Conservation (phyloP, 179 eudicot genomes). For the Spinacia oleracea region DNA sequence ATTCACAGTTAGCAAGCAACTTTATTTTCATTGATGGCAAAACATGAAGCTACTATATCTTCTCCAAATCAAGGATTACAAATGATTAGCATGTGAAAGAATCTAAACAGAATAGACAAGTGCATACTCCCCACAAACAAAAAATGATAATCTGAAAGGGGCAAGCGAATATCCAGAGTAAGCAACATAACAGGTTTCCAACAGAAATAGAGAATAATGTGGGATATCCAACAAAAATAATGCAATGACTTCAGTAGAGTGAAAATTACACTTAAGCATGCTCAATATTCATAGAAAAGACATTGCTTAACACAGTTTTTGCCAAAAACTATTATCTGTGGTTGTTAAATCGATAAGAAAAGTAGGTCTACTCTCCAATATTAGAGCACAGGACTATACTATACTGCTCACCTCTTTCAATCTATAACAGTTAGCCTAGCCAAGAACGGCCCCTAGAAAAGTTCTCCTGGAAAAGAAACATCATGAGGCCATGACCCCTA, state of each 20-base stretch:
- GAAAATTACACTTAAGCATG: neutral
- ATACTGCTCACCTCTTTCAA: too few species aligned
- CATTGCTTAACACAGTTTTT: neutral
- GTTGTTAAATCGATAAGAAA: neutral
- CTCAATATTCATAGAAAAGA: neutral
- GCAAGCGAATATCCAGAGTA: neutral
- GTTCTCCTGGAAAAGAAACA: too few species aligned
- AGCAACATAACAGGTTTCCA: neutral
- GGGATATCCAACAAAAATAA: too few species aligned
- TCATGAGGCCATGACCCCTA: too few species aligned
- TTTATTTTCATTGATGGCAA: neutral
- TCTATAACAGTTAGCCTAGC: too few species aligned
- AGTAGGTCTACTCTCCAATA: neutral
- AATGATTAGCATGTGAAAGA: too few species aligned
- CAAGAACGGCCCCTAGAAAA: too few species aligned
- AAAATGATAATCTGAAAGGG: neutral
- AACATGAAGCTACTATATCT: neutral
- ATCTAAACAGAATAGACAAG: neutral
- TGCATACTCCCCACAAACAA: neutral
- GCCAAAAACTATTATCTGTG: neutral
- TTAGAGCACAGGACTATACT: neutral
- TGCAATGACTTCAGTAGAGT: neutral
- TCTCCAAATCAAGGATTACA: neutral
- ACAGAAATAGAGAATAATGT: neutral
- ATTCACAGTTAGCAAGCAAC: neutral